phyloP scores from a whole-genome alignment of 164 flowering plant species.

The Kingdonia uniflora region DNA sequence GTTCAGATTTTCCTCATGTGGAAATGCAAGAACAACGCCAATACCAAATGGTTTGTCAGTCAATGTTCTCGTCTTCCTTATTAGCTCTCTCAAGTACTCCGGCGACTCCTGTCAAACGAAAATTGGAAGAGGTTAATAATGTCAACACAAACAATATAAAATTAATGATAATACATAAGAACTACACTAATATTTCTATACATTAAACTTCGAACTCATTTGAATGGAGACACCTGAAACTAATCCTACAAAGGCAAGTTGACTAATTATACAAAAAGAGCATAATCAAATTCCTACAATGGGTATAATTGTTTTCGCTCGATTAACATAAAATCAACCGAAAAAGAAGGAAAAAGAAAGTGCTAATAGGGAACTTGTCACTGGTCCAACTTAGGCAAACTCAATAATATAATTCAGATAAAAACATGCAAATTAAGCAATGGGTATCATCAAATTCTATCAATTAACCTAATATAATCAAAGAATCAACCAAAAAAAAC shows the following conservation, averaged over 20 bases:
- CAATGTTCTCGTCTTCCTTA: conserved; percentile 62
- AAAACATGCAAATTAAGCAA: background rate
- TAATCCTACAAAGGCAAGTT: too few relatives aligned
- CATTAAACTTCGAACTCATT: too few relatives aligned
- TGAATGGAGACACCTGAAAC: too few relatives aligned
- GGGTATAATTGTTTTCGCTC: background rate
- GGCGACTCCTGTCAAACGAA: conserved; percentile 53
- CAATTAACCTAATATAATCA: conserved; percentile 1
- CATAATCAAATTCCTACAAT: background rate
- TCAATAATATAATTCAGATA: background rate
- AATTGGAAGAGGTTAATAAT: background rate
- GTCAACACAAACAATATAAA: too few relatives aligned
- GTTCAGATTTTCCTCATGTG: conserved; percentile 64
- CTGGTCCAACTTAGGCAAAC: too few relatives aligned
- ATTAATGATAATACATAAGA: too few relatives aligned
- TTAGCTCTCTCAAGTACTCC: conserved; percentile 55
- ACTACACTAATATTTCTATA: too few relatives aligned
- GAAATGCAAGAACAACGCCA: conserved; percentile 73
- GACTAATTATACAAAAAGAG: too few relatives aligned
- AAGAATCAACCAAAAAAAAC: background rate
- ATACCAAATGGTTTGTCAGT: conserved; percentile 85
- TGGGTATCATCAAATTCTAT: background rate
- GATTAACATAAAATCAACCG: too few relatives aligned
- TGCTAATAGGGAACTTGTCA: too few relatives aligned
- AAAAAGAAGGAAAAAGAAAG: too few relatives aligned